Base-by-base conservation (phyloP, 2,329 filamentous ascomycete species). In the Thielaviopsis euricoi region DNA sequence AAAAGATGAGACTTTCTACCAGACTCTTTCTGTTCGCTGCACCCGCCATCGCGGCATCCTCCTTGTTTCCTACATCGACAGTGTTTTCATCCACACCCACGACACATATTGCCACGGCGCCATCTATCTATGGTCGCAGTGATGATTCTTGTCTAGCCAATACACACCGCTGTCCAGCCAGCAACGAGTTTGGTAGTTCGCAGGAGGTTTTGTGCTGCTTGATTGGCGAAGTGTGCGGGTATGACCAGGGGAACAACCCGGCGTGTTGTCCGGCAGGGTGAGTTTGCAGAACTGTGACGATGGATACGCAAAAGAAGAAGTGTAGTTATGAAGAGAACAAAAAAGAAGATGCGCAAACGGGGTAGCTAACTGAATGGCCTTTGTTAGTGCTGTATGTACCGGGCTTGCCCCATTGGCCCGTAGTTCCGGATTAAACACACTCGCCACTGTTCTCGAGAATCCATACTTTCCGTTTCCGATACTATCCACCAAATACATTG, bases 391-490 rank as follows among this genome's bases (percentile, higher is more conserved):
- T 33, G 71, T 79, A 21, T 81, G 78, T 64, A 81, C 78, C n/a
- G 78, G 78, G 53, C 73, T 73, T 29, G 77, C 76, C n/a, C 74
- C 75, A 2, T 65, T 67, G 17, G 68, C 69, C 7, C 70, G 72
- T 1, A 66, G 70, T 10, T 67, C 67, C 13, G 65, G 29, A 62
- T 68, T 70, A 13, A 71, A 72, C 2, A 67, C 68, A 21, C 64
- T 69, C 1, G 70, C 71, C 21, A 78, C 78, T 37, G 80, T 74
- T 64, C 78, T 83, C 19, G 67, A 73, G 49, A 83, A 83, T 65
- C 63, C 70, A 25, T 82, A 77, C 67, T 83, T 82, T 66, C 73
- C 76, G 12, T 83, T 82, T 66, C 80, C 80, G 1, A 78, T 78
- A 64, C 73, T 81, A 55, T 68, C 72, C 52, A 80, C 76, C 1